Conservation (phyloP, 164 flowering plant genomes). For the Nymphaea colorata region DNA sequence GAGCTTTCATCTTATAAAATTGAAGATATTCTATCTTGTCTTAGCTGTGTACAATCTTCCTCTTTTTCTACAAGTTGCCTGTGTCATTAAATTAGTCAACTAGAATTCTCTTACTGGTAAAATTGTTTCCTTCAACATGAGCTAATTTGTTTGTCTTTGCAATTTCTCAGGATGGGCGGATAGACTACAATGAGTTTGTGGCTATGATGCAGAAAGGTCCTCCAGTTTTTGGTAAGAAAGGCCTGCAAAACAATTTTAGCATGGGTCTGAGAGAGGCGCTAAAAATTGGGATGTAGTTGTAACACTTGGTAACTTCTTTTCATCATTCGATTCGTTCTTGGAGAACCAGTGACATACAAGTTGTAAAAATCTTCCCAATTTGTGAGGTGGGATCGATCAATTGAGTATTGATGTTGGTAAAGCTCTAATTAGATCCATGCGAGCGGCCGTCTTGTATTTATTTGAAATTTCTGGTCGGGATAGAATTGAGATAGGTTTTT, state of each 20-base stretch:
- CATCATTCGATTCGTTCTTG: constrained; percentile 1
- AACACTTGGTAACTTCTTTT: constrained; percentile 1
- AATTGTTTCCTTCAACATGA: not conserved
- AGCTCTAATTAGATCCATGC: not conserved
- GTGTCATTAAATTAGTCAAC: not conserved
- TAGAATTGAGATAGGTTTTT: not conserved
- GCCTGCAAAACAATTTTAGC: constrained; percentile 19
- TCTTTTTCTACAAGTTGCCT: not conserved
- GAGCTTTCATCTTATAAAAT: not conserved
- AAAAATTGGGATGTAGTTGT: constrained; percentile 20
- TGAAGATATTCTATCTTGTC: not conserved
- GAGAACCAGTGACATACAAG: constrained; percentile 9
- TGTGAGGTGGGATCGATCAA: not conserved
- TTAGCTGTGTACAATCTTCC: constrained; percentile 2
- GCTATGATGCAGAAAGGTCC: constrained; percentile 81
- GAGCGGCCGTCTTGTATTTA: not conserved
- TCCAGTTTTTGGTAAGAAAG: constrained; percentile 38
- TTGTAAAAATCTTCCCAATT: constrained; percentile 12
- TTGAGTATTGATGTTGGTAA: not conserved
- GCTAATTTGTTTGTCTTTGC: not conserved
- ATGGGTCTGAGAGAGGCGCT: constrained; percentile 49
- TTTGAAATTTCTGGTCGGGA: not conserved
- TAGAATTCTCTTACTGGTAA: not conserved
- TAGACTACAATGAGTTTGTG: constrained; percentile 82
- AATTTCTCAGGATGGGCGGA: constrained; percentile 66